These are phyloP conservation scores for Boletus fagicola DNA, from an alignment of 768 basidiomycete genomes.

Conservation along the genomic window DNA sequence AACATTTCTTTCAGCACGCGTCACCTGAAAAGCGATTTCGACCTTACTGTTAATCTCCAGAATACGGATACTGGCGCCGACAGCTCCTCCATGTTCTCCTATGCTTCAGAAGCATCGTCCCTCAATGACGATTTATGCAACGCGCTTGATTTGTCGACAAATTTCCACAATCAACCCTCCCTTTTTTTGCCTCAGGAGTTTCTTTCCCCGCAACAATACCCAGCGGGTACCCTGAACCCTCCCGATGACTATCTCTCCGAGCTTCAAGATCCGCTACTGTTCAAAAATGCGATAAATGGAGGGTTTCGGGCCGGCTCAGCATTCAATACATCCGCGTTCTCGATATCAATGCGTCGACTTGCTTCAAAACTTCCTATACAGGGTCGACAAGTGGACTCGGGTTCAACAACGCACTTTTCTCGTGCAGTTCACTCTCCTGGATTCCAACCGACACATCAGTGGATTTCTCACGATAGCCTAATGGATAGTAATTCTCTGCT, in stretches of 20 bases:
- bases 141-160: slow-evolving; percentile 5
- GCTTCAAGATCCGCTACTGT: slow-evolving; percentile 11
- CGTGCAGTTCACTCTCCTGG: slow-evolving; percentile 10
- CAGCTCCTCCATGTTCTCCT: slow-evolving; percentile 4
- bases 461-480: slow-evolving; percentile 13
- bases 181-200: slow-evolving; percentile 8
- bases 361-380: slow-evolving; percentile 31
- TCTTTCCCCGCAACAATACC: slow-evolving; percentile 10
- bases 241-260: slow-evolving; percentile 16
- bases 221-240: not conserved
- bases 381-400: slow-evolving; percentile 20
- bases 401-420: slow-evolving; percentile 12
- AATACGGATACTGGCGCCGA: not conserved
- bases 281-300: slow-evolving; percentile 15
- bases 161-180: slow-evolving; percentile 5
- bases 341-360: slow-evolving; percentile 34
- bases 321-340: slow-evolving; percentile 19
- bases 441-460: slow-evolving; percentile 18
- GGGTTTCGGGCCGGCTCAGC: slow-evolving; percentile 10
- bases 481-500: slow-evolving; percentile 14
- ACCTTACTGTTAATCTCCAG: slow-evolving; percentile 6
- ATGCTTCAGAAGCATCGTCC: slow-evolving; percentile 5
- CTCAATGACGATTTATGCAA: not conserved
- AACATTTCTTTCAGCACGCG: slow-evolving; percentile 8
- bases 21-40: slow-evolving; percentile 16